A percentile compares a stretch with the other conserved stretches of the same genome.
Conservation (phyloP, 306 rosid species). For the Lathyrus oleraceus region DNA sequence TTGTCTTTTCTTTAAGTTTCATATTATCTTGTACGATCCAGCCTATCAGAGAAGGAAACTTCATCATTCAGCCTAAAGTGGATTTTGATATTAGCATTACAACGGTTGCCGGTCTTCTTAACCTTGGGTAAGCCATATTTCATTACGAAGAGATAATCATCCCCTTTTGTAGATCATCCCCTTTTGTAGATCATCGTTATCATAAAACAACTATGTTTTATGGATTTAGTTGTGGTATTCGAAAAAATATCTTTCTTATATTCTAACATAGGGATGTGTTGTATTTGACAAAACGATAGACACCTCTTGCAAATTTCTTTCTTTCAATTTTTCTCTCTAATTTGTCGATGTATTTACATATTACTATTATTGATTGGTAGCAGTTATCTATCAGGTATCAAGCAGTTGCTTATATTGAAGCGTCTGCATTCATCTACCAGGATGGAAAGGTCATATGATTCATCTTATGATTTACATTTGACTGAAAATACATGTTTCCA, state of each 20-base stretch:
- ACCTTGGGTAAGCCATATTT: constrained; percentile 81
- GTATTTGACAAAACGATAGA: not conserved
- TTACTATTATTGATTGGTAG: constrained; percentile 26
- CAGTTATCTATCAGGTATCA: constrained; percentile 71
- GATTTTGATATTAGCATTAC: constrained; percentile 95
- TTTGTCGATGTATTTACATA: constrained; percentile 8
- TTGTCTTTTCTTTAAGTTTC: constrained; percentile 14
- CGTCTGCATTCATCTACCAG: constrained; percentile 94
- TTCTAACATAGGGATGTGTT: not conserved
- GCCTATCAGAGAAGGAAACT: constrained; percentile 99
- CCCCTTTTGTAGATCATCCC: constrained; percentile 17
- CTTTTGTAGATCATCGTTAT: constrained; percentile 25
- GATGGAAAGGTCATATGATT: constrained; percentile 81
- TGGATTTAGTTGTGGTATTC: constrained; percentile 31
- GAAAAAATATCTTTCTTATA: not conserved
- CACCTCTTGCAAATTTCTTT: constrained; percentile 4
- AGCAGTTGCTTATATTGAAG: constrained; percentile 97
- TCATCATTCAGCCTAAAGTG: constrained; percentile 98
- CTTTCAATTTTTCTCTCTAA: not conserved
- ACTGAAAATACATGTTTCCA: constrained; percentile 15
- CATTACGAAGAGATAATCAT: constrained; percentile 7
- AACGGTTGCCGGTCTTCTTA: constrained; percentile 97
- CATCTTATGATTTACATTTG: constrained; percentile 32
- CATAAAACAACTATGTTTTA: not conserved
- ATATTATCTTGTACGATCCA: constrained; percentile 41